Evolutionary conservation across 2,329 filamentous ascomycete genomes (phyloP).

Genomic region (Purpureocillium takamizusanense): DNA sequence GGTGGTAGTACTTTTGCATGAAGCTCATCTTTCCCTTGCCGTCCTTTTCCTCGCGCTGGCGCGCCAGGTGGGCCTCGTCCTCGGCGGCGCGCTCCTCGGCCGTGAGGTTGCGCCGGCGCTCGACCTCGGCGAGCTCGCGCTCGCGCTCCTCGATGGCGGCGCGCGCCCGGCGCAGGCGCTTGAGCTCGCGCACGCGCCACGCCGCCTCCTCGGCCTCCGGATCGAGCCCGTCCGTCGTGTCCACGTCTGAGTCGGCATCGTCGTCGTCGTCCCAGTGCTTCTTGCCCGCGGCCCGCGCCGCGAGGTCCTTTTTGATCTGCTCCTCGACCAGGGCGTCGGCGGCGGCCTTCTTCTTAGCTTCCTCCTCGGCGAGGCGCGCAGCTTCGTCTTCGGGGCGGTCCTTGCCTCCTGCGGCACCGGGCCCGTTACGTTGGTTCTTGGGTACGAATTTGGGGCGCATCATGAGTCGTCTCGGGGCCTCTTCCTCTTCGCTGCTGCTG

Average conservation of each 20-base stretch:
- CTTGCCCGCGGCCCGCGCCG: slow-evolving; percentile 64
- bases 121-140: slow-evolving; percentile 78
- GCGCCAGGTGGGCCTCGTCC: slow-evolving; percentile 67
- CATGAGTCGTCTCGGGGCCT: slow-evolving; percentile 47
- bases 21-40: slow-evolving; percentile 72
- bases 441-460: slow-evolving; percentile 56
- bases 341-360: slow-evolving; percentile 57
- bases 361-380: slow-evolving; percentile 41
- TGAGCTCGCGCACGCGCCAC: slow-evolving; percentile 89
- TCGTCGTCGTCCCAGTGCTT: slow-evolving; percentile 83
- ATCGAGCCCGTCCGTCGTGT: slow-evolving; percentile 82
- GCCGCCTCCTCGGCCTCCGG: slow-evolving; percentile 82
- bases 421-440: slow-evolving; percentile 40
- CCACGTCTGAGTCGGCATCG: slow-evolving; percentile 63
- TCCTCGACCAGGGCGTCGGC: slow-evolving; percentile 72
- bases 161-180: slow-evolving; percentile 78
- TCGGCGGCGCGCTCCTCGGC: slow-evolving; percentile 79
- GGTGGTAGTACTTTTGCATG: slow-evolving; percentile 96
- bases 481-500: slow-evolving; percentile 42
- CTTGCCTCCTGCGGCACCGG: slow-evolving; percentile 16
- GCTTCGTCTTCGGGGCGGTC: slow-evolving; percentile 27
- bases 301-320: slow-evolving; percentile 74
- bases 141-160: slow-evolving; percentile 78
- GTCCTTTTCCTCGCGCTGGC: slow-evolving; percentile 73
- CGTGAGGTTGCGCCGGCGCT: slow-evolving; percentile 78